Evolutionary conservation across 2,329 filamentous ascomycete genomes (phyloP), one percentile per base, ranked within the genome.

Genomic region (Phoma sp.): DNA sequence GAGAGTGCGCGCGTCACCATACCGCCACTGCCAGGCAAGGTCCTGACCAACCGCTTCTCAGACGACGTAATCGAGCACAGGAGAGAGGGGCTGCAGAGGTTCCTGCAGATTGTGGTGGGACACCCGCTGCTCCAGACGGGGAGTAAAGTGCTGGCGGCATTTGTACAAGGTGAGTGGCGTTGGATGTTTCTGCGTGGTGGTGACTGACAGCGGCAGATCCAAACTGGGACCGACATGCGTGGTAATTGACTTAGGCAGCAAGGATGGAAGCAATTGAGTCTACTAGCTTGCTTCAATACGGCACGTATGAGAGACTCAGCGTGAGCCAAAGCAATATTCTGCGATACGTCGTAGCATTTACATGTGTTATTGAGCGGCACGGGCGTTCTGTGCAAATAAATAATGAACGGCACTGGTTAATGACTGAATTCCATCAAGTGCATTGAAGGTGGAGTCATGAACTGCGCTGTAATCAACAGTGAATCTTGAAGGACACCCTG

Each of bases 1-100:
- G 95, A 99, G 80, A 91, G 87, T 68, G 93, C 93, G 55, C 86
- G 94, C 63, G 95, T 99, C 55, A 96, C 92, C 21, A 99, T 99
- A 71, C 95, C 95, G 0, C 94, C 95, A 5, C 81, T 99, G 61
- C 95, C 95, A 0, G 95, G 95, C 46, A 99, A 98, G 79, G 95
- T 99, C 51, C 97, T 98, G 69, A 96, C 94, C 46, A 98, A 98
- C 77, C 87, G 95, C 41, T 99, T 99, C 81, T 96, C 91, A 70
- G 95, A 99, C 79, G 93, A 96, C 75, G 94, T 99, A 70, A 99
- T 99, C 75, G 95, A 98, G 82, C 91, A 96, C 72, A 84, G 95
- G 50, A 84, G 94, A 61, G 91, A 94, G 67, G 95, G 95, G 1
- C 81, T 99, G 64, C 93, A 99, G 81, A 87, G 96, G 74, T 99